Conservation (phyloP, 495 filamentous ascomycete species). For the Paragyromitra xinjiangensis region DNA sequence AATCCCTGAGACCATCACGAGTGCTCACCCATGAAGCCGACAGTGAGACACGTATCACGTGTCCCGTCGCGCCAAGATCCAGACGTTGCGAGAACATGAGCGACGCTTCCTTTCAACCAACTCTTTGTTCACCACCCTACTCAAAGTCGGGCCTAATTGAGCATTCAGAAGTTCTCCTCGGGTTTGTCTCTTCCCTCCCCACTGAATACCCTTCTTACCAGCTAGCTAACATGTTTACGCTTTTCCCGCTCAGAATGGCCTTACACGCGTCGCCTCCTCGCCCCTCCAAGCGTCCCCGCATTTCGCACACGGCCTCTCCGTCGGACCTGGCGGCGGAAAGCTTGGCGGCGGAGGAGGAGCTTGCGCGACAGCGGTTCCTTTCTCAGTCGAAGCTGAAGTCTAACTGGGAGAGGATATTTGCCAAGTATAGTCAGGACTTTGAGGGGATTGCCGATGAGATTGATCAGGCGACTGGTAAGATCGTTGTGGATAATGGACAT, state of each 20-base stretch:
- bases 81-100: neutral
- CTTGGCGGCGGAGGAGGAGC: slow-evolving; percentile 31
- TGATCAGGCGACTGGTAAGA: slow-evolving; percentile 76
- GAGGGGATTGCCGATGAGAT: slow-evolving; percentile 82
- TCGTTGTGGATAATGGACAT: slow-evolving; percentile 90
- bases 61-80: neutral
- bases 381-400: slow-evolving; percentile 70
- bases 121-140: neutral
- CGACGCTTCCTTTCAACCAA: neutral
- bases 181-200: neutral
- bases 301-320: neutral
- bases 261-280: slow-evolving; percentile 7
- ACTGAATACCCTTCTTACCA: neutral
- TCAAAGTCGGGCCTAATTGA: neutral
- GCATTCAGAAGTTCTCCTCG: neutral
- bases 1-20: neutral
- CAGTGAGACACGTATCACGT: slow-evolving; percentile 13
- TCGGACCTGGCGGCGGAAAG: neutral
- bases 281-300: slow-evolving; percentile 8
- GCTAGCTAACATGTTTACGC: slow-evolving; percentile 6
- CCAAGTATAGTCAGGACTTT: slow-evolving; percentile 86
- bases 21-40: slow-evolving; percentile 24
- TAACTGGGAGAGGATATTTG: slow-evolving; percentile 84
- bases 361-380: slow-evolving; percentile 35
- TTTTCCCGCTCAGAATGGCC: slow-evolving; percentile 8